phyloP scores from a whole-genome alignment of 805 yeast species.

The Candida maesae region DNA sequence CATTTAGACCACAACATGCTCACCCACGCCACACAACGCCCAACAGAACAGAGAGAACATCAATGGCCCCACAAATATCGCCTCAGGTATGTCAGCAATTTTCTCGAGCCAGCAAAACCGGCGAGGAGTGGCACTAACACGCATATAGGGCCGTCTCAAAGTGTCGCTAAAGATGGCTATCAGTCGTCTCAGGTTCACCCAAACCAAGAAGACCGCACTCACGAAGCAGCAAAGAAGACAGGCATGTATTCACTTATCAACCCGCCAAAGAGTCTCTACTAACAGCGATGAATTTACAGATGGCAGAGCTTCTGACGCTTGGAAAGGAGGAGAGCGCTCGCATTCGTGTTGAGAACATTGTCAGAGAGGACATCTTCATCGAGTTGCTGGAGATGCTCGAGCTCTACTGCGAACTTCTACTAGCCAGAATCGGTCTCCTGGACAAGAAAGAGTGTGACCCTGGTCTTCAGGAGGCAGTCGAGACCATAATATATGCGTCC shows the following conservation, averaged over 20 bases:
- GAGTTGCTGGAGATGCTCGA: conserved; percentile 79
- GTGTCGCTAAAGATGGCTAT: conserved; percentile 56
- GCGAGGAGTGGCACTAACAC: neutral
- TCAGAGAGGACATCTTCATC: conserved; percentile 74
- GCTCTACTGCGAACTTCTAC: conserved; percentile 72
- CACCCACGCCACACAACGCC: too few species aligned
- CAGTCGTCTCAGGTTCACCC: conserved; percentile 61
- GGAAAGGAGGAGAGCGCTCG: conserved; percentile 82
- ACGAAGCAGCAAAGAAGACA: conserved; percentile 70
- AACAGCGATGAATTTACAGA: conserved; percentile 21
- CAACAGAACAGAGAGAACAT: too few species aligned
- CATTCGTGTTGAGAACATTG: conserved; percentile 79
- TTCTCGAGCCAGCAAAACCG: too few species aligned
- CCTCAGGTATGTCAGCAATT: conserved; percentile 27
- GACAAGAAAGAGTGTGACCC: conserved; percentile 31
- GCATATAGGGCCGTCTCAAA: conserved; percentile 28
- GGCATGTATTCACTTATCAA: conserved; percentile 18
- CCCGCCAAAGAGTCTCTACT: neutral
- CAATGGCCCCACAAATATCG: conserved; percentile 28
- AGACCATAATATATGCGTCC: conserved; percentile 63
- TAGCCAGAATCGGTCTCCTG: conserved; percentile 68
- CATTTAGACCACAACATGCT: too few species aligned
- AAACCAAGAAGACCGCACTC: conserved; percentile 65
- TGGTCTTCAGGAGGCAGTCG: conserved; percentile 58
- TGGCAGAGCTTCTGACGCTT: conserved; percentile 62